phyloP scores from a whole-genome alignment of 495 filamentous ascomycete species.

The Achaetomiella virescens region DNA sequence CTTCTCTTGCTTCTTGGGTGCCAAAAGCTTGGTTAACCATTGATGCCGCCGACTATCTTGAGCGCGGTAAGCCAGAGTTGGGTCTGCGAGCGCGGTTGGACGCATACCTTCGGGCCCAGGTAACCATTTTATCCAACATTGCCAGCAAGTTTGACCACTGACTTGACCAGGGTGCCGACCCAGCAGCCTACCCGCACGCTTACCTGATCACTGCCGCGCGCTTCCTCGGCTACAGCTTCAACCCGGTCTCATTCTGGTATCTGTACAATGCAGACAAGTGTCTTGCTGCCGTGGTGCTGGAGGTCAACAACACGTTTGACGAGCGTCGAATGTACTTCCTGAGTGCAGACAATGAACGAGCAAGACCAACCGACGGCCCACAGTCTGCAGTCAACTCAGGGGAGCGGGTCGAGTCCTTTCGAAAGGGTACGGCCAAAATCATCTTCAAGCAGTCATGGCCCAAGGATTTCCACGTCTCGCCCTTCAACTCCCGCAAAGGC shows the following conservation, averaged over 20 bases:
- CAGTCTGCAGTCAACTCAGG: neutral
- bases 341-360: constrained; percentile 11
- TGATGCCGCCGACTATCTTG: constrained; percentile 54
- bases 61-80: constrained; percentile 39
- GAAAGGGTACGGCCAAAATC: constrained; percentile 10
- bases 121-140: constrained; percentile 11
- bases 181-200: constrained; percentile 51
- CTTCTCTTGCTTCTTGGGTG: constrained; percentile 16
- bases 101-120: constrained; percentile 48
- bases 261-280: constrained; percentile 54
- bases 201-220: constrained; percentile 65
- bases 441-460: constrained; percentile 46
- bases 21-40: constrained; percentile 50
- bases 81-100: constrained; percentile 54
- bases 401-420: constrained; percentile 1
- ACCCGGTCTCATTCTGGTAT: constrained; percentile 78
- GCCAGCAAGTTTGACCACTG: constrained; percentile 2
- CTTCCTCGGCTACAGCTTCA: constrained; percentile 66
- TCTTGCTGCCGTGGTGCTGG: constrained; percentile 63
- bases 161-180: constrained; percentile 41
- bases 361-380: neutral
- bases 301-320: constrained; percentile 74
- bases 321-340: constrained; percentile 62
- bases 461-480: constrained; percentile 71
- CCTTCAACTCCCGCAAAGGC: constrained; percentile 63